Conservation (phyloP, 2,329 filamentous ascomycete genomes). For the Sclerotinia nivalis region DNA sequence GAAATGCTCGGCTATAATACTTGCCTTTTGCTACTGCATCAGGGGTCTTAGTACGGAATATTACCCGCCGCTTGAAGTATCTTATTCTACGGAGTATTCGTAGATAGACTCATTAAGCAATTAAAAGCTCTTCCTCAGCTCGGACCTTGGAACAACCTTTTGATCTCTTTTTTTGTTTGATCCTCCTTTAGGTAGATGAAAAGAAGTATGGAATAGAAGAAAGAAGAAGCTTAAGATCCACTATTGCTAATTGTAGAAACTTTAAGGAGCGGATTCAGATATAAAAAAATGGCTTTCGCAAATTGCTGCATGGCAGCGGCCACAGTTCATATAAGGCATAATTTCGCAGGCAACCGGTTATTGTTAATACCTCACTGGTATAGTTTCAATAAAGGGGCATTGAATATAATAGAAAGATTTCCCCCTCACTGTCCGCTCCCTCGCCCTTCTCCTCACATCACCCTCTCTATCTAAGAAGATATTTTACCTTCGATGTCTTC, state of each 20-base stretch:
- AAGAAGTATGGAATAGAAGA: not conserved
- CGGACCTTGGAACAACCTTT: not conserved
- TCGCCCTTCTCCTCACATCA: not conserved
- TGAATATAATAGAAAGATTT: not conserved
- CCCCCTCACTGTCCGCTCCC: too few relatives aligned
- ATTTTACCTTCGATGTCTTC: not conserved
- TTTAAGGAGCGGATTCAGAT: slow-evolving; percentile 7
- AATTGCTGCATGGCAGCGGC: not conserved
- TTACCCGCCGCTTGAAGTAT: slow-evolving; percentile 4
- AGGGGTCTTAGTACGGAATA: not conserved
- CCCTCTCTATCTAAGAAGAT: not conserved
- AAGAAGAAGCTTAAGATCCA: slow-evolving; percentile 3
- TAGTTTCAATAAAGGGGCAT: not conserved
- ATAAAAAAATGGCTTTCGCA: not conserved
- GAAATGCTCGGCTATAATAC: not conserved
- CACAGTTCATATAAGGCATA: slow-evolving; percentile 10
- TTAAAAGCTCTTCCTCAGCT: not conserved
- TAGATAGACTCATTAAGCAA: not conserved
- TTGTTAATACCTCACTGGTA: not conserved
- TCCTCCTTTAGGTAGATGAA: not conserved
- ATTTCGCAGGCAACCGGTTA: not conserved
- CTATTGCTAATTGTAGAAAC: slow-evolving; percentile 4
- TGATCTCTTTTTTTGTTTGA: not conserved
- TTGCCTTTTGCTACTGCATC: slow-evolving; percentile 11
- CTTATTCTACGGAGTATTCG: not conserved